Evolutionary conservation across 176 grass and related monocot species (phyloP).

Genomic region (Musa beccarii): DNA sequence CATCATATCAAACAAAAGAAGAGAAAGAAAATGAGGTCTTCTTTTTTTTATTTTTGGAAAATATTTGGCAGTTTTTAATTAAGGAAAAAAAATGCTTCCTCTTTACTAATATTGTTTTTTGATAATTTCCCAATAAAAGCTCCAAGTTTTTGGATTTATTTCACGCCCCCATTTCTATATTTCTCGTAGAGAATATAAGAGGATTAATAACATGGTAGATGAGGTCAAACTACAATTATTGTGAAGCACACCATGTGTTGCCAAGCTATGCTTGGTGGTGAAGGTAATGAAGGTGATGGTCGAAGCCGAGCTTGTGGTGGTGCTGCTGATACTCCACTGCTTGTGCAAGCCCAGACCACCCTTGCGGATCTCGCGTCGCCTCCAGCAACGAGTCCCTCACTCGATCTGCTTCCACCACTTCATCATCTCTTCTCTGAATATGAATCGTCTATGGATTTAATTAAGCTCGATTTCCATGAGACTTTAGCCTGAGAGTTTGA

Average conservation of each 20-base stretch:
- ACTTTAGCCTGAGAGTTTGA: neutral
- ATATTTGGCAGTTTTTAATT: no score
- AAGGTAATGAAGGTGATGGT: neutral
- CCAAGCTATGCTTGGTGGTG: neutral
- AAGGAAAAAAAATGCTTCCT: no score
- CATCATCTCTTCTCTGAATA: constrained; percentile 55
- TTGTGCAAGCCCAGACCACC: constrained; percentile 21
- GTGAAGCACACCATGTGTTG: neutral
- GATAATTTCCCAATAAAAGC: no score
- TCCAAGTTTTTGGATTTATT: no score
- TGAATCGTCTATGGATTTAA: neutral
- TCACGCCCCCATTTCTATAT: no score
- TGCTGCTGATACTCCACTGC: neutral
- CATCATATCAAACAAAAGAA: no score
- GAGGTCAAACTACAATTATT: neutral
- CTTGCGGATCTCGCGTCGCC: constrained; percentile 51
- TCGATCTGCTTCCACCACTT: constrained; percentile 59
- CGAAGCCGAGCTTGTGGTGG: no score
- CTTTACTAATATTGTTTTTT: no score
- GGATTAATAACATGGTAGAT: neutral
- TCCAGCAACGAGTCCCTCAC: constrained; percentile 75
- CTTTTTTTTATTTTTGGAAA: no score
- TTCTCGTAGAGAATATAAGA: neutral
- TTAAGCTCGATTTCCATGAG: neutral
- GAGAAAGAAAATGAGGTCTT: no score